These are phyloP conservation scores for Candida vartiovaarae DNA, from an alignment of 805 yeast genomes.

Conservation along the genomic window DNA sequence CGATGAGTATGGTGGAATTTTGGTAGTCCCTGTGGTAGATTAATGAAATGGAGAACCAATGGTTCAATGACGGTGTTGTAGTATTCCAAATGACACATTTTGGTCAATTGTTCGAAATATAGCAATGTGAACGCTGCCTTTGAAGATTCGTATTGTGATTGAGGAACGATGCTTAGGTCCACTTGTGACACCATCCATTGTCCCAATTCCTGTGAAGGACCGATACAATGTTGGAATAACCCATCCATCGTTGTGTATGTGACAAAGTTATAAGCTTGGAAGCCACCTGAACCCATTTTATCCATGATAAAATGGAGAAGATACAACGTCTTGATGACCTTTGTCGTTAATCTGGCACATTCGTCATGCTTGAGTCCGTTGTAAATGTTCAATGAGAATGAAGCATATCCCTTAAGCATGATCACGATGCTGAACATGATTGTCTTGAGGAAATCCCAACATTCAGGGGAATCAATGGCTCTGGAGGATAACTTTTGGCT, in stretches of 20 bases:
- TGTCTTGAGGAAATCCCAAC: conserved; percentile 35
- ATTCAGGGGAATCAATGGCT: conserved; percentile 7
- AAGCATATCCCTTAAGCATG: conserved; percentile 42
- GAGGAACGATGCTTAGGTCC: conserved; percentile 12
- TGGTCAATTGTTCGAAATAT: conserved; percentile 26
- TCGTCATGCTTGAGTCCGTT: conserved; percentile 12
- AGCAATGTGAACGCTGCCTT: conserved; percentile 24
- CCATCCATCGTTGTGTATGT: conserved; percentile 42
- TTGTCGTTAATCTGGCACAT: conserved; percentile 20
- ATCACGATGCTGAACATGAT: conserved; percentile 42
- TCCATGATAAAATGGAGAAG: conserved; percentile 41
- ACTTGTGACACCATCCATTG: conserved; percentile 24
- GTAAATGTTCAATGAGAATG: conserved; percentile 29
- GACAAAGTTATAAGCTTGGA: conserved; percentile 55
- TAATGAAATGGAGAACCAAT: conserved; percentile 18
- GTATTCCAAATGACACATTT: conserved; percentile 27
- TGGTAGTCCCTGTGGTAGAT: conserved; percentile 7
- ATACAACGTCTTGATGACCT: conserved; percentile 35
- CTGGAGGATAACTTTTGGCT: conserved; percentile 4
- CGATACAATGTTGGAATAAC: conserved; percentile 24
- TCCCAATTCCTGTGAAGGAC: conserved; percentile 24
- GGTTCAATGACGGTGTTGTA: conserved; percentile 28
- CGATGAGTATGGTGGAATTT: conserved; percentile 12
- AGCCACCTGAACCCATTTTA: conserved; percentile 57
- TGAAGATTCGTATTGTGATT: conserved; percentile 23